Evolutionary conservation across 768 basidiomycete genomes (phyloP).

Genomic region (Solioccasus polychromus): DNA sequence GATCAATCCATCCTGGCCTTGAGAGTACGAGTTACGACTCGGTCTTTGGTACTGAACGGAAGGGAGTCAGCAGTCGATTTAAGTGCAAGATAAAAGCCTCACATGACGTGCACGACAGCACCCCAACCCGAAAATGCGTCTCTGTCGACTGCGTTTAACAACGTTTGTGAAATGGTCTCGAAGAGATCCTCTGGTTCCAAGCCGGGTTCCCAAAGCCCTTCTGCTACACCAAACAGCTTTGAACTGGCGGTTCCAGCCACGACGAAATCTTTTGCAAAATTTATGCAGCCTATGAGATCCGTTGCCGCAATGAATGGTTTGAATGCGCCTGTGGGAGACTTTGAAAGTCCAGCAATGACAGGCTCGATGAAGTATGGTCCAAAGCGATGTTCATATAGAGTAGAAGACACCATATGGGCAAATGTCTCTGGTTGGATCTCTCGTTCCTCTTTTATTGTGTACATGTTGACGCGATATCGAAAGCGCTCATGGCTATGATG

Average conservation of each 20-base stretch:
- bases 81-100: conserved; percentile 34
- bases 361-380: conserved; percentile 97
- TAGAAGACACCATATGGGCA: conserved; percentile 91
- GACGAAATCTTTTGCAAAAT: conserved; percentile 95
- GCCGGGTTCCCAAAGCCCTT: conserved; percentile 98
- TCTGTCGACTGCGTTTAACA: conserved; percentile 92
- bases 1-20: conserved; percentile 88
- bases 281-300: conserved; percentile 91
- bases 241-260: conserved; percentile 90
- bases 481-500: conserved; percentile 76
- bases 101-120: conserved; percentile 93
- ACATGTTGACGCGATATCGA: conserved; percentile 96
- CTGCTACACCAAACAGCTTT: conserved; percentile 95
- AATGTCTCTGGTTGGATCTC: conserved; percentile 96
- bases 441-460: conserved; percentile 98
- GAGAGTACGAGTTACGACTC: conserved; percentile 78
- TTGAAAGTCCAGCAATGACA: conserved; percentile 88
- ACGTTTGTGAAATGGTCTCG: conserved; percentile 95
- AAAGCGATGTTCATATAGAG: conserved; percentile 93
- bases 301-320: conserved; percentile 95
- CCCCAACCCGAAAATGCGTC: conserved; percentile 99
- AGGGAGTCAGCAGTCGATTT: conserved; percentile 7
- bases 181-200: conserved; percentile 95
- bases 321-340: conserved; percentile 62
- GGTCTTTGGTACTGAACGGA: conserved; percentile 60